phyloP scores from a whole-genome alignment of 495 filamentous ascomycete species.

The Aspergillus egyptiacus region DNA sequence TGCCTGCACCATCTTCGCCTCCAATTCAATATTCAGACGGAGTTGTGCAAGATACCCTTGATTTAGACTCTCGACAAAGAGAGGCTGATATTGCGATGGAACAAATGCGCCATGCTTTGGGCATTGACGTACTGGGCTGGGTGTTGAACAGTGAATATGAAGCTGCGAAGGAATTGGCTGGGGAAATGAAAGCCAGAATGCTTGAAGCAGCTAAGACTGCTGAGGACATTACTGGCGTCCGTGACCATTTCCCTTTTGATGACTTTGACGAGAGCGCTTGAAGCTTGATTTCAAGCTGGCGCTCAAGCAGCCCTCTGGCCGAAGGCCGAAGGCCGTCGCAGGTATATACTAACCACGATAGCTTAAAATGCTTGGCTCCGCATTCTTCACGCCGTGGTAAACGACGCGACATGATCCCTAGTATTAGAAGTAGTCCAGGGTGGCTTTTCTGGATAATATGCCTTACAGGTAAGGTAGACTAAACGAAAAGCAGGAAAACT shows the following conservation, averaged over 20 bases:
- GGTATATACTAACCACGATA: too few species aligned
- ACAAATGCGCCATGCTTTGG: conserved; percentile 16
- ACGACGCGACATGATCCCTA: too few species aligned
- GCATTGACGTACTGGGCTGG: conserved; percentile 22
- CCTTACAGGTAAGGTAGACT: too few species aligned
- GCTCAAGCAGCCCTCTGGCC: too few species aligned
- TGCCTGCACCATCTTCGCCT: too few species aligned
- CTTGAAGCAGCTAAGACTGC: conserved; percentile 20
- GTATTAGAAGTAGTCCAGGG: too few species aligned
- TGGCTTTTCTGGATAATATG: too few species aligned
- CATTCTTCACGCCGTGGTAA: too few species aligned
- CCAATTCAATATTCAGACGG: conserved; percentile 8
- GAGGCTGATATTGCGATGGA: conserved; percentile 22
- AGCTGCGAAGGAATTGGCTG: conserved; percentile 13
- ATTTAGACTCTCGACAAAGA: conserved; percentile 17
- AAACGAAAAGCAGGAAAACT: too few species aligned
- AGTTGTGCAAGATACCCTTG: conserved; percentile 15
- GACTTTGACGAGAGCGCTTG: conserved; percentile 25
- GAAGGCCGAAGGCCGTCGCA: too few species aligned
- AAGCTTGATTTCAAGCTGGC: too few species aligned
- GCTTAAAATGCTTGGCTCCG: too few species aligned
- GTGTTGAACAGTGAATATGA: conserved; percentile 21
- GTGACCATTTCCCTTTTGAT: conserved; percentile 26
- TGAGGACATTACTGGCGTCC: conserved; percentile 4
- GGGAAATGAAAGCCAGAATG: conserved; percentile 18